phyloP scores from a whole-genome alignment of 495 filamentous ascomycete genomes.

The Aspergillus wentii region DNA sequence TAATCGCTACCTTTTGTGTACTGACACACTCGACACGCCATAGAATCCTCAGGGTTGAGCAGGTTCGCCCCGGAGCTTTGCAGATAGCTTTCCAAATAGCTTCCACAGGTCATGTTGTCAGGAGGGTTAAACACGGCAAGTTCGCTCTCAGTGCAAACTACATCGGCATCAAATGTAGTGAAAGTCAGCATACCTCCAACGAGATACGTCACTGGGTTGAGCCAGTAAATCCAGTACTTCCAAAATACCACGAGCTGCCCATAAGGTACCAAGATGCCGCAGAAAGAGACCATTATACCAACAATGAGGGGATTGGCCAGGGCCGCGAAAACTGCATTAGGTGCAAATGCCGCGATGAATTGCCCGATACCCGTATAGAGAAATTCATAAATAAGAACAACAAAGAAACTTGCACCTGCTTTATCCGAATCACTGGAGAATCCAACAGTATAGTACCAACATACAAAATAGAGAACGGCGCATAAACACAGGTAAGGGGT shows the following conservation, averaged over 20 bases:
- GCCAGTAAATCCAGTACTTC: slow-evolving; percentile 66
- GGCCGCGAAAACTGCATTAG: slow-evolving; percentile 51
- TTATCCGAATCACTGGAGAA: slow-evolving; percentile 37
- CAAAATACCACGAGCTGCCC: slow-evolving; percentile 48
- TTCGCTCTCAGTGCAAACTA: slow-evolving; percentile 55
- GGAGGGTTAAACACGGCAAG: slow-evolving; percentile 51
- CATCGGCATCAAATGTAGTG: slow-evolving; percentile 48
- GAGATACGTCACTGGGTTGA: slow-evolving; percentile 63
- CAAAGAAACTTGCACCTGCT: slow-evolving; percentile 53
- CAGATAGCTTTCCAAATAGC: slow-evolving; percentile 53
- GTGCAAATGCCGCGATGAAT: slow-evolving; percentile 55
- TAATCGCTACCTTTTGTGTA: slow-evolving; percentile 34
- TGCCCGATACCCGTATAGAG: slow-evolving; percentile 58
- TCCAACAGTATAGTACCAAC: slow-evolving; percentile 51
- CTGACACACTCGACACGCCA: slow-evolving; percentile 56
- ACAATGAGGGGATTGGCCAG: slow-evolving; percentile 53
- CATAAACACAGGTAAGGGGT: slow-evolving; percentile 49
- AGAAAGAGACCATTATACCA: slow-evolving; percentile 55
- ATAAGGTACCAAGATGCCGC: slow-evolving; percentile 32
- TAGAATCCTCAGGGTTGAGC: slow-evolving; percentile 44
- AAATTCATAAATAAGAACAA: slow-evolving; percentile 51
- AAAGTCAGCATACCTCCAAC: slow-evolving; percentile 52
- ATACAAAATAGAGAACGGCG: slow-evolving; percentile 44
- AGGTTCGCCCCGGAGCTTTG: slow-evolving; percentile 44
- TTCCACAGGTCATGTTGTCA: slow-evolving; percentile 37